phyloP scores from a whole-genome alignment of 805 yeast species.

The Yarrowia phangngaensis region DNA sequence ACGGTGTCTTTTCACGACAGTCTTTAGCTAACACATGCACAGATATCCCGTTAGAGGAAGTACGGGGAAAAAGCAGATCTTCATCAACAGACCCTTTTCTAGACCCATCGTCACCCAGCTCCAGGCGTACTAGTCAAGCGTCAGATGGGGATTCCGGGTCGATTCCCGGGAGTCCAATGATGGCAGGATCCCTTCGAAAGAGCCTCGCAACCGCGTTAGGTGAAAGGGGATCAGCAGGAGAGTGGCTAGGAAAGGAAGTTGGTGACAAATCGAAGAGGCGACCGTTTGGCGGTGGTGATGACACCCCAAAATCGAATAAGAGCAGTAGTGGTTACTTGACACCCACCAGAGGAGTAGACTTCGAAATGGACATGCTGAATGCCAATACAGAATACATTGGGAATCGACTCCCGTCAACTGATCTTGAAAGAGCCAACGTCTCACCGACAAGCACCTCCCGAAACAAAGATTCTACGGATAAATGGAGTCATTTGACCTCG shows the following conservation, averaged over 20 bases:
- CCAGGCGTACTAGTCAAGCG: conserved; percentile 4
- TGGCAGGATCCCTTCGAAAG: conserved; percentile 16
- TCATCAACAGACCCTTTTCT: conserved; percentile 24
- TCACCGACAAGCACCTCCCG: not conserved
- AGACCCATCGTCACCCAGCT: conserved; percentile 10
- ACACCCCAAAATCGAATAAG: conserved; percentile 3
- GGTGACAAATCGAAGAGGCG: conserved; percentile 6
- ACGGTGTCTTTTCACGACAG: too few relatives aligned
- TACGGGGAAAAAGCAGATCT: conserved; percentile 9
- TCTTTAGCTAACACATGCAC: not conserved
- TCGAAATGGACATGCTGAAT: conserved; percentile 7
- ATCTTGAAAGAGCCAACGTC: conserved; percentile 16
- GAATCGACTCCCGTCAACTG: not conserved
- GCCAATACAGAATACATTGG: not conserved
- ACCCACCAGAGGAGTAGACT: conserved; percentile 6
- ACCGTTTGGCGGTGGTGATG: not conserved
- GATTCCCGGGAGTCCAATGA: conserved; percentile 2
- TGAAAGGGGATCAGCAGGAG: conserved; percentile 17
- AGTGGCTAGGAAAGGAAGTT: conserved; percentile 14
- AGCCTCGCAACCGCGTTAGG: conserved; percentile 9
- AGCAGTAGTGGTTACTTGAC: conserved; percentile 11
- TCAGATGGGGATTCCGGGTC: conserved; percentile 12
- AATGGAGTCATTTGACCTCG: conserved; percentile 6
- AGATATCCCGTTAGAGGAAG: conserved; percentile 17
- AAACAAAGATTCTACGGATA: conserved; percentile 1